Evolutionary conservation across 306 rosid genomes (phyloP).

Genomic region (Quercus engelmannii): DNA sequence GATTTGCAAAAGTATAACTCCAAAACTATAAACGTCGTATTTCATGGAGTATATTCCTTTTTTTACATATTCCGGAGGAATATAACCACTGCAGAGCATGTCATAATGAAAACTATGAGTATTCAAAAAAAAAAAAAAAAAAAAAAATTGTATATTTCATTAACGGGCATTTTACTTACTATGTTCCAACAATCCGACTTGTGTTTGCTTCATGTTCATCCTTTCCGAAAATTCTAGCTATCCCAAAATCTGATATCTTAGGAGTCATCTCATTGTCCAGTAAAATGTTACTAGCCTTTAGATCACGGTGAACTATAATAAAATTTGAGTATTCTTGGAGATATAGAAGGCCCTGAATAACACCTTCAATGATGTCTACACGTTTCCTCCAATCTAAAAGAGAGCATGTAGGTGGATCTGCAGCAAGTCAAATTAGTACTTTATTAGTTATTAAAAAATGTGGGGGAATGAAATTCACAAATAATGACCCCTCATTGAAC

Average conservation of each 20-base stretch:
- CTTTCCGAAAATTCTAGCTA: conserved; percentile 58
- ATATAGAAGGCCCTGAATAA: conserved; percentile 72
- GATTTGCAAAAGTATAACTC: conserved; percentile 59
- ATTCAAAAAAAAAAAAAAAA: background rate
- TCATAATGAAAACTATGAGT: background rate
- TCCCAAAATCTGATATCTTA: conserved; percentile 67
- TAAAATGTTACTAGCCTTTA: conserved; percentile 59
- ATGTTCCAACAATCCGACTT: conserved; percentile 53
- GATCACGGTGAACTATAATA: conserved; percentile 63
- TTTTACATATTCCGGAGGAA: conserved; percentile 57
- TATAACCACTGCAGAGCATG: conserved; percentile 47
- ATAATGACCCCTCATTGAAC: background rate
- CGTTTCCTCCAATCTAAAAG: conserved; percentile 46
- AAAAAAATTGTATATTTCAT: background rate
- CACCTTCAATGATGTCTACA: conserved; percentile 58
- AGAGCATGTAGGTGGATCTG: conserved; percentile 39
- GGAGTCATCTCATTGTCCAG: conserved; percentile 52
- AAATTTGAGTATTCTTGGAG: conserved; percentile 75
- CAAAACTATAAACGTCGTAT: conserved; percentile 42
- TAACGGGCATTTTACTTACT: conserved; percentile 32
- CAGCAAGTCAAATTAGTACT: conserved; percentile 17
- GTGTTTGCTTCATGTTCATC: conserved; percentile 65
- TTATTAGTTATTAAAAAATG: background rate
- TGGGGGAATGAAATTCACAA: background rate
- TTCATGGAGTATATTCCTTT: conserved; percentile 59